Evolutionary conservation across 192 early-diverging fungal genomes (phyloP).

Genomic region (Backusella morwellensis): DNA sequence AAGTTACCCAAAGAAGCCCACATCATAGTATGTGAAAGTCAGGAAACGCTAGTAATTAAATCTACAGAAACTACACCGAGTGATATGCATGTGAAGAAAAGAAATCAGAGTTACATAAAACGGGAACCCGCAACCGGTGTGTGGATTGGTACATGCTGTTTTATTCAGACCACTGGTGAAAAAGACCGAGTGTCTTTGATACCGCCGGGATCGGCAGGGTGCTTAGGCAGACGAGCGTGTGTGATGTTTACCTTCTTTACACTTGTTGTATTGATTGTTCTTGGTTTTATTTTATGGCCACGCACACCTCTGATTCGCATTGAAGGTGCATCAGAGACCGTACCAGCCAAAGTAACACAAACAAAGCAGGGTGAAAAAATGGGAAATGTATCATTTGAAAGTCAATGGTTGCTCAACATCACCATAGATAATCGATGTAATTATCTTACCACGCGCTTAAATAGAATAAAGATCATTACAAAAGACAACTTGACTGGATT

Average conservation of each 20-base stretch:
- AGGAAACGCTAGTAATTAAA: not conserved
- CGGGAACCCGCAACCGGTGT: not conserved
- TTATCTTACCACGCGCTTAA: constrained; percentile 22
- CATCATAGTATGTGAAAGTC: not conserved
- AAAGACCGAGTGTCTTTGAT: not conserved
- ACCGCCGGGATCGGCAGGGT: not conserved
- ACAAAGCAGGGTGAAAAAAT: constrained; percentile 8
- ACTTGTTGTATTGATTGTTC: not conserved
- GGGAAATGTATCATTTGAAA: constrained; percentile 20
- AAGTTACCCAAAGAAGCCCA: not conserved
- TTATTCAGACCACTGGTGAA: not conserved
- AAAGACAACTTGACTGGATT: constrained; percentile 20
- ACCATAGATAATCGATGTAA: constrained; percentile 26
- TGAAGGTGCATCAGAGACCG: constrained; percentile 6
- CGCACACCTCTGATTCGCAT: constrained; percentile 20
- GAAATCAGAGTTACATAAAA: not conserved
- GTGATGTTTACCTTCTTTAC: constrained; percentile 4
- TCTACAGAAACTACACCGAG: not conserved
- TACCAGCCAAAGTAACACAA: constrained; percentile 9
- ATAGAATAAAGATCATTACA: constrained; percentile 6
- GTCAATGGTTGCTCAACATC: constrained; percentile 23
- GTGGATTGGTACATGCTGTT: not conserved
- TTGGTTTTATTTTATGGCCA: constrained; percentile 22
- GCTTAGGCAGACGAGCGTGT: constrained; percentile 5
- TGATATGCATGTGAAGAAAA: not conserved